A percentile compares a stretch with the other conserved stretches of the same genome.
Evolutionary conservation across 768 basidiomycete species (phyloP).

Genomic region (Tricholomella constricta): DNA sequence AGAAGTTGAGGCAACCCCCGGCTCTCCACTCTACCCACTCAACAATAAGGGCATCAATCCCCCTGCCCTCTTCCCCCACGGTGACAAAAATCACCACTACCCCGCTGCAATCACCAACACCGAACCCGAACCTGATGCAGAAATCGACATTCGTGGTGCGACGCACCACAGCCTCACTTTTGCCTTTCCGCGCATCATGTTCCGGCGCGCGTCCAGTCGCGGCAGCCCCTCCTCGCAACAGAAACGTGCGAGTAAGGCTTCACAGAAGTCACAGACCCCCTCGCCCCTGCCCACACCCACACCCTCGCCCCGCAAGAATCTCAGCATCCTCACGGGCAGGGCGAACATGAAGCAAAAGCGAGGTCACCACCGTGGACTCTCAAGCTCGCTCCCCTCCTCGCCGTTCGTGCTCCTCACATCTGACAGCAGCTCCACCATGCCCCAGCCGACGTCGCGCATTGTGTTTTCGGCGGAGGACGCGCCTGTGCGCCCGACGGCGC

Average conservation of each 20-base stretch:
- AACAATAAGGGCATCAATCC: constrained; percentile 17
- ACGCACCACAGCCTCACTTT: constrained; percentile 9
- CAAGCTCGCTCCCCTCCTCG: constrained; percentile 10
- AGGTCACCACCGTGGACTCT: neutral
- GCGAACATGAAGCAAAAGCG: neutral
- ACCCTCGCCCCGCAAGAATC: constrained; percentile 1
- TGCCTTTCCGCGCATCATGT: constrained; percentile 11
- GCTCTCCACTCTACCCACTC: constrained; percentile 16
- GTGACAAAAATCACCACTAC: constrained; percentile 1
- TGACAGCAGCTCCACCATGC: neutral
- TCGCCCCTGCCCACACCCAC: neutral
- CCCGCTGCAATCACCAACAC: neutral
- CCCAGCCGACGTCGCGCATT: constrained; percentile 3
- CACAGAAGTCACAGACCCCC: neutral
- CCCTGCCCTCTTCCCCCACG: neutral
- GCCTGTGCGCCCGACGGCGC: constrained; percentile 1
- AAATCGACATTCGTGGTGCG: neutral
- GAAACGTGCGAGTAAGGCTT: neutral
- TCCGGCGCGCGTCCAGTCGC: constrained; percentile 5
- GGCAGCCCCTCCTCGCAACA: neutral
- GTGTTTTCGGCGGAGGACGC: constrained; percentile 6
- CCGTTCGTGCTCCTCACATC: constrained; percentile 11
- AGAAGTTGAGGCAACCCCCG: constrained; percentile 16
- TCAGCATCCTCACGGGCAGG: neutral
- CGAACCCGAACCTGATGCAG: constrained; percentile 1